Evolutionary conservation across 176 grass and related monocot species (phyloP), one percentile per base, ranked within the genome.

Genomic region (Eragrostis nindensis): DNA sequence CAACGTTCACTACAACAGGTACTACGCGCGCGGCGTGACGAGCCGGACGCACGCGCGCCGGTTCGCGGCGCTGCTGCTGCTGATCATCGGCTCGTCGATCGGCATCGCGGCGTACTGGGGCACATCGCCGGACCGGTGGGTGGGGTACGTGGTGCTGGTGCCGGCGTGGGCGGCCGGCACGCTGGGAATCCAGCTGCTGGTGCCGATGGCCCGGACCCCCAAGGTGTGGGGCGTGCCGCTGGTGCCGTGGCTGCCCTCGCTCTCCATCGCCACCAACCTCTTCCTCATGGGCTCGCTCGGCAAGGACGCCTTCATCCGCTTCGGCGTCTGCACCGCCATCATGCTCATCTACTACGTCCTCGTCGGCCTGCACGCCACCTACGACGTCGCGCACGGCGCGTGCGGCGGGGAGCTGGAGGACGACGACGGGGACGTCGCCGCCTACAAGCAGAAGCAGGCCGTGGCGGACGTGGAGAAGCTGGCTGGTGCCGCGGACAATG

Each of bases 211-310:
- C 26, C 54, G 90, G 32, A 21, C 52, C 42, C 92, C 96, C 73
- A 99, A 86, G 67, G 86, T 91, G 7, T 99, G 92, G 92, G 96
- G 96, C 26, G 96, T 99, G 62, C 92, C 96, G 32, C 70, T 99
- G 11, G 90, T 99, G 54, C 96, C 96, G 29, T 99, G 90, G 92
- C 77, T 99, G 74, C 96, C 96, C 3, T 99, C 96, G 44, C 75
- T 99, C 2, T 99, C 96, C n/a, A 99, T 99, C 78, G 92, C 92
- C 13, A 95, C 84, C 21, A 99, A 99, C 81, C 79, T 99, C 48
- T 99, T 99, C 70, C 92, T 99, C 63, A 99, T 99, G 96, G 96
- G 92, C 0, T 99, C 96, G 56, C 72, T 99, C 55, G 90, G 86
- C 10, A 70, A 89, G 45, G 17, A 80, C 61, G 92, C 96, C 7